phyloP scores from a whole-genome alignment of 306 rosid genomes.

The Trifolium dubium region DNA sequence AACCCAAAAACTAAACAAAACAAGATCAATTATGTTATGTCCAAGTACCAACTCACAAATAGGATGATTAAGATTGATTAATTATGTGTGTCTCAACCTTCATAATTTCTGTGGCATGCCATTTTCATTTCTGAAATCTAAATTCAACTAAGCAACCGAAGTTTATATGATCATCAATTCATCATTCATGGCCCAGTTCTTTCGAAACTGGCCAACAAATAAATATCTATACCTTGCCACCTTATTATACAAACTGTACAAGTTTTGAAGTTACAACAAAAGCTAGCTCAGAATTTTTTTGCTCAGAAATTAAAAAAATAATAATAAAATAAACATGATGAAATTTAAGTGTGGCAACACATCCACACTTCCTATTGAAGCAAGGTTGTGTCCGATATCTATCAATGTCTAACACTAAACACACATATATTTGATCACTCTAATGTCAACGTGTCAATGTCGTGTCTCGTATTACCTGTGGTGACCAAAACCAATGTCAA shows the following conservation, averaged over 20 bases:
- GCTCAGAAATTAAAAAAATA: neutral
- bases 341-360: constrained; percentile 16
- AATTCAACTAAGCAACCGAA: neutral
- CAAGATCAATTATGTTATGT: neutral
- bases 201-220: neutral
- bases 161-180: neutral
- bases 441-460: no score
- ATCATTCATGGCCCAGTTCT: neutral
- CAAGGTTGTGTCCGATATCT: no score
- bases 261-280: constrained; percentile 2
- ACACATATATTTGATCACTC: no score
- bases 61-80: neutral
- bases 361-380: no score
- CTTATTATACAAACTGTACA: constrained; percentile 33
- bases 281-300: neutral
- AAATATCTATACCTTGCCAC: neutral
- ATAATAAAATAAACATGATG: neutral
- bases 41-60: neutral
- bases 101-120: neutral
- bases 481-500: neutral
- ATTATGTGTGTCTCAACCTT: neutral
- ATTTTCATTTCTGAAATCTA: neutral
- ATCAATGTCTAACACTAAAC: no score
- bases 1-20: no score
- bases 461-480: no score